Percentiles rank a stretch among this genome's conserved stretches.
Conservation (phyloP, 257 asterid genomes). For the Scutellaria minor region DNA sequence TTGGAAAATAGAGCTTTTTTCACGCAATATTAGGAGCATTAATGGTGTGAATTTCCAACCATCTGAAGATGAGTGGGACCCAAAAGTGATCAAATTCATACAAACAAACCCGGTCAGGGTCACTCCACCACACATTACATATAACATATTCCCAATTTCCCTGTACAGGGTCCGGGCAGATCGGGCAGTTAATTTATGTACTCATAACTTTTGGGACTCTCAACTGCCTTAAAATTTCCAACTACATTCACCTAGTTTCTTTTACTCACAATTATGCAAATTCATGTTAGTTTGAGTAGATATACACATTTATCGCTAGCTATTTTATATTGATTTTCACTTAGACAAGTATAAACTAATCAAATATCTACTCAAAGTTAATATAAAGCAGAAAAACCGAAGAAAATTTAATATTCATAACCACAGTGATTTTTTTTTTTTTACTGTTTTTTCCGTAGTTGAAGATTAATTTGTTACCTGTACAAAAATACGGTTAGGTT, state of each 20-base stretch:
- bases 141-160: not conserved
- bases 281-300: not conserved
- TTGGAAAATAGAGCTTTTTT: constrained; percentile 35
- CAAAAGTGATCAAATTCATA: constrained; percentile 27
- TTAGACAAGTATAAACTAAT: too few species aligned
- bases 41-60: constrained; percentile 18
- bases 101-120: constrained; percentile 33
- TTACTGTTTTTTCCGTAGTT: not conserved
- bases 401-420: too few species aligned
- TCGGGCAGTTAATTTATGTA: constrained; percentile 34
- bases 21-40: constrained; percentile 40
- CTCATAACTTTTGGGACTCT: not conserved
- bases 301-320: too few species aligned
- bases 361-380: too few species aligned
- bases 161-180: constrained; percentile 10
- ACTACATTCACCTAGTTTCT: constrained; percentile 32
- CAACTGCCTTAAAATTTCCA: constrained; percentile 35
- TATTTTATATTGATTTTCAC: too few species aligned
- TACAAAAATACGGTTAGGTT: constrained; percentile 83
- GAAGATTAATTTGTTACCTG: constrained; percentile 59
- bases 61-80: constrained; percentile 41
- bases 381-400: too few species aligned
- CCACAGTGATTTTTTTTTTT: not conserved
- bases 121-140: constrained; percentile 24
- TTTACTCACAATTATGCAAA: constrained; percentile 12